Evolutionary conservation across 306 rosid species (phyloP).

Genomic region (Rosa multiflora): DNA sequence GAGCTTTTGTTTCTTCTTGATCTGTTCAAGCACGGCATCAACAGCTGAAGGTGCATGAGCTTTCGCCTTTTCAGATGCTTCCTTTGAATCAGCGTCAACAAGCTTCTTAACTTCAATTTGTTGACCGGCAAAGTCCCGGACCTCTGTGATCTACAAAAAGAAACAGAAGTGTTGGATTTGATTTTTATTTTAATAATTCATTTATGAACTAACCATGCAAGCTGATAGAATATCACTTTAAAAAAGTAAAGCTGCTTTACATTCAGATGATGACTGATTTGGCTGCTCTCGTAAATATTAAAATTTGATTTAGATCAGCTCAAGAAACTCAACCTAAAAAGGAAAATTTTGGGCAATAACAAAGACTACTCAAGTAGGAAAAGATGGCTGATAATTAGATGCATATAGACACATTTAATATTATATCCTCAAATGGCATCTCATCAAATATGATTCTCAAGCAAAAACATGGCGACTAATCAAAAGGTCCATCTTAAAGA

Average conservation of each 20-base stretch:
- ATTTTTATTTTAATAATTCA: neutral
- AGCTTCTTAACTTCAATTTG: conserved; percentile 80
- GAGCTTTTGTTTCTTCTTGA: conserved; percentile 92
- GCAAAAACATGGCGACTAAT: neutral
- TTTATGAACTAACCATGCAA: conserved; percentile 10
- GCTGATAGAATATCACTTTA: conserved; percentile 3
- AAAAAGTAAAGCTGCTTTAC: neutral
- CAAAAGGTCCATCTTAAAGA: no score
- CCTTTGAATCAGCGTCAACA: conserved; percentile 86
- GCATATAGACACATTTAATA: neutral
- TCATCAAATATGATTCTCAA: neutral
- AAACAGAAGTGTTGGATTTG: conserved; percentile 16
- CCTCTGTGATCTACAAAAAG: conserved; percentile 70
- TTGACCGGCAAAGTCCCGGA: conserved; percentile 96
- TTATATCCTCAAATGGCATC: neutral
- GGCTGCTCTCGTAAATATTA: neutral
- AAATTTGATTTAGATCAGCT: neutral
- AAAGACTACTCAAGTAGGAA: conserved; percentile 3
- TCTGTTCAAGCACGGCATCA: conserved; percentile 82
- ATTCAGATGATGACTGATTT: neutral
- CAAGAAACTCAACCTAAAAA: neutral
- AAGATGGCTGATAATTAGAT: neutral
- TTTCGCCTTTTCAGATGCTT: conserved; percentile 68
- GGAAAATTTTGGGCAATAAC: neutral
- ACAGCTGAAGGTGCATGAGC: conserved; percentile 77